A percentile compares a stretch with the other conserved stretches of the same genome.
Evolutionary conservation across 1,284 basidiomycete species (phyloP).

Genomic region (Ceratobasidium sp.): DNA sequence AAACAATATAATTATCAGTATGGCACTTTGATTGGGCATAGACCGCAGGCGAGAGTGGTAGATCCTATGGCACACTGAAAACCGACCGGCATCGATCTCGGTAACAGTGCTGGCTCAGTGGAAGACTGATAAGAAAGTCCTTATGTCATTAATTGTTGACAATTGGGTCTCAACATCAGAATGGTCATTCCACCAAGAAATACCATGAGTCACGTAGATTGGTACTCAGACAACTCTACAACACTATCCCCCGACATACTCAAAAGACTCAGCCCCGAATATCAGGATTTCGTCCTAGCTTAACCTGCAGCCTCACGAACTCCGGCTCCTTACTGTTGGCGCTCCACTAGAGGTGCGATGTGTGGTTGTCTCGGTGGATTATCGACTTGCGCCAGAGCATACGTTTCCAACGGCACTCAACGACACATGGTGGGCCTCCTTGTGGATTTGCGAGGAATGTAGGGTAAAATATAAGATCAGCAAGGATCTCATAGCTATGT

Average conservation of each 20-base stretch:
- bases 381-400: constrained; percentile 58
- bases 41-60: too few relatives aligned
- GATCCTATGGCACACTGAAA: neutral
- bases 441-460: constrained; percentile 52
- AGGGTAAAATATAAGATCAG: neutral
- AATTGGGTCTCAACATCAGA: too few relatives aligned
- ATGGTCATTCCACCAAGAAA: too few relatives aligned
- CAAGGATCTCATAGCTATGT: neutral
- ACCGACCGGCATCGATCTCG: neutral
- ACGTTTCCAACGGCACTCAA: constrained; percentile 57
- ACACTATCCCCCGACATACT: neutral
- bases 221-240: neutral
- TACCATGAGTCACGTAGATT: neutral
- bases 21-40: neutral
- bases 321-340: neutral
- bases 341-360: constrained; percentile 43
- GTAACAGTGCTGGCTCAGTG: neutral
- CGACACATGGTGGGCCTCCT: constrained; percentile 56
- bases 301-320: constrained; percentile 27
- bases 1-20: neutral
- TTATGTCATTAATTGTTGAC: neutral
- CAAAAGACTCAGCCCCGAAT: constrained; percentile 10
- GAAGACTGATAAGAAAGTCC: neutral
- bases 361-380: constrained; percentile 55
- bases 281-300: constrained; percentile 14